Conservation (phyloP, 257 asterid species). For the Nicotiana otophora region DNA sequence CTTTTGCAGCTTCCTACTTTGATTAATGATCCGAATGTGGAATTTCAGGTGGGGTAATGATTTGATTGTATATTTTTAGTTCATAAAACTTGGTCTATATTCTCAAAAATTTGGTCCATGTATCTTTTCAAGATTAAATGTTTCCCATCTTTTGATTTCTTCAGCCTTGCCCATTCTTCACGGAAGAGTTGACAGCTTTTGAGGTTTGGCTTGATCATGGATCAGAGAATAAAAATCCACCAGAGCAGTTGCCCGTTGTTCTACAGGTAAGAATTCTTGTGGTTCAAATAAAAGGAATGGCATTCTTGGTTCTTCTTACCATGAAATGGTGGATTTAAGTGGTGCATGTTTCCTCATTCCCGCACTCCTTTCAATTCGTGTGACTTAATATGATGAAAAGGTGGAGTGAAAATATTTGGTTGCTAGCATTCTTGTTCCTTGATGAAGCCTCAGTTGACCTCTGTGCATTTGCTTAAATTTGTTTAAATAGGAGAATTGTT, state of each 20-base stretch:
- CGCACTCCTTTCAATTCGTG: not conserved
- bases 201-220: conserved; percentile 99
- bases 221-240: conserved; percentile 88
- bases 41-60: conserved; percentile 63
- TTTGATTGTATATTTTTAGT: not conserved
- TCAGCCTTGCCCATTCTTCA: conserved; percentile 89
- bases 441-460: not conserved
- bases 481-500: not conserved
- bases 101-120: not conserved
- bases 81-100: not conserved
- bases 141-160: not conserved
- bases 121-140: not conserved
- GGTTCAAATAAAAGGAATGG: conserved; percentile 8
- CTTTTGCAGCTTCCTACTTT: conserved; percentile 93
- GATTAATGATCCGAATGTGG: conserved; percentile 82
- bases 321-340: not conserved
- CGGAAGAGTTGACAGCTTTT: conserved; percentile 84
- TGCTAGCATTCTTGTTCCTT: not conserved
- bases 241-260: conserved; percentile 95
- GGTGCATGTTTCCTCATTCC: not conserved
- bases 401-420: not conserved
- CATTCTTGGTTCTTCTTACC: not conserved
- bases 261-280: conserved; percentile 59
- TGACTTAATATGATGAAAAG: not conserved
- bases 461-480: not conserved